Evolutionary conservation across 768 basidiomycete genomes (phyloP).

Genomic region (Suillus decipiens): DNA sequence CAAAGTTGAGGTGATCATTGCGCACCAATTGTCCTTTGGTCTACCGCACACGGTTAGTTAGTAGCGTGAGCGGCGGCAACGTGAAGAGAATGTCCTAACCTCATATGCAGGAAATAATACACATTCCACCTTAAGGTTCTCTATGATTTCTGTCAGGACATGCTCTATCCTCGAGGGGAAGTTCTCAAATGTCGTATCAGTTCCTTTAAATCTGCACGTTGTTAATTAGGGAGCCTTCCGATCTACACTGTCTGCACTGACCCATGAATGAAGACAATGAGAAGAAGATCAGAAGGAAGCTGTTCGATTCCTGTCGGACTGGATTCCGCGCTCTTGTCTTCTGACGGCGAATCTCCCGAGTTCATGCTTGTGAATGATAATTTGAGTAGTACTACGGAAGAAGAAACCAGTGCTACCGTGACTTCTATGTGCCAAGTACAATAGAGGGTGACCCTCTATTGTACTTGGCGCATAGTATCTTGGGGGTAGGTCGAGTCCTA

Average conservation of each 20-base stretch:
- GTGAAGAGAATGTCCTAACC: constrained; percentile 39
- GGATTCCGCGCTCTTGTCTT: constrained; percentile 12
- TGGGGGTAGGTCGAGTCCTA: too few relatives aligned
- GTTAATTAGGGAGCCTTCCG: constrained; percentile 11
- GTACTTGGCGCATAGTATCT: too few relatives aligned
- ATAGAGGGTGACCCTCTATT: too few relatives aligned
- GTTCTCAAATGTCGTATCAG: constrained; percentile 69
- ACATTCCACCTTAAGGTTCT: constrained; percentile 61
- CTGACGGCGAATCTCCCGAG: background rate
- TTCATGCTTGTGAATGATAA: background rate
- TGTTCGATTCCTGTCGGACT: constrained; percentile 6
- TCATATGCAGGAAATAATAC: constrained; percentile 90
- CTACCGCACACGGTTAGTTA: constrained; percentile 35
- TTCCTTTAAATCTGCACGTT: constrained; percentile 50
- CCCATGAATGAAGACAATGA: constrained; percentile 82
- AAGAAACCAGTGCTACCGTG: too few relatives aligned
- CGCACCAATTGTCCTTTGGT: constrained; percentile 89
- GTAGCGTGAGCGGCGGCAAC: background rate
- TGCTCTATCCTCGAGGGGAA: constrained; percentile 85
- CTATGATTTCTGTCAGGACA: constrained; percentile 65
- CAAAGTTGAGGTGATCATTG: constrained; percentile 15
- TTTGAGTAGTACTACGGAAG: background rate
- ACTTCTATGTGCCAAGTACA: too few relatives aligned
- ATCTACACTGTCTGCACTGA: constrained; percentile 38
- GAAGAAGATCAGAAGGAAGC: constrained; percentile 46